These are phyloP conservation scores for Didymella pinodella DNA, from an alignment of 2,329 filamentous ascomycete species.

Conservation along the genomic window DNA sequence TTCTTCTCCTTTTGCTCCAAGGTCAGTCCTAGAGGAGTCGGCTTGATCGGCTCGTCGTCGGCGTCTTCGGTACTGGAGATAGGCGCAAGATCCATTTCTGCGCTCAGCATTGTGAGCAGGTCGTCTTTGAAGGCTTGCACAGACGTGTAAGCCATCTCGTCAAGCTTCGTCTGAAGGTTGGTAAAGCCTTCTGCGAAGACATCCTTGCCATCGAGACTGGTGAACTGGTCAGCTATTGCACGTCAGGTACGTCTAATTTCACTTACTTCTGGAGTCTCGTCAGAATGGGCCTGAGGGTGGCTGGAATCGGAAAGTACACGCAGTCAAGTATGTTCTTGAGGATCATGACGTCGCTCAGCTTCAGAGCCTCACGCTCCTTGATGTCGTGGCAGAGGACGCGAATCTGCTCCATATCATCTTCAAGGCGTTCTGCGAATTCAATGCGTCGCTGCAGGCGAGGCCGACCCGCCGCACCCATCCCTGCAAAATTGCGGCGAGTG, in stretches of 20 bases:
- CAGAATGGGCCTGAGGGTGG: conserved; percentile 77
- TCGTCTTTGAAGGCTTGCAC: conserved; percentile 68
- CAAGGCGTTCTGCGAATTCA: conserved; percentile 80
- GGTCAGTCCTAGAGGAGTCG: conserved; percentile 53
- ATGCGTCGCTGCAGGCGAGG: conserved; percentile 81
- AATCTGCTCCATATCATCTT: conserved; percentile 79
- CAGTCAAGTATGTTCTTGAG: conserved; percentile 83
- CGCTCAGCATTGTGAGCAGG: conserved; percentile 63
- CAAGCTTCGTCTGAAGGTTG: conserved; percentile 61
- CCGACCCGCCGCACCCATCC: conserved; percentile 86
- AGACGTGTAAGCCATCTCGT: conserved; percentile 66
- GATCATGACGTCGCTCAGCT: conserved; percentile 77
- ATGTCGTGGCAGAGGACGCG: conserved; percentile 73
- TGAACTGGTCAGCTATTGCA: conserved; percentile 9
- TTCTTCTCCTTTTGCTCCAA: conserved; percentile 80
- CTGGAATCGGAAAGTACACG: conserved; percentile 88
- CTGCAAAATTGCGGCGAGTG: conserved; percentile 91
- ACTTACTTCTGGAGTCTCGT: conserved; percentile 84
- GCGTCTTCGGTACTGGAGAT: conserved; percentile 51
- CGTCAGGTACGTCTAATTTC: conserved; percentile 37
- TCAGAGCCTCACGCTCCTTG: conserved; percentile 77
- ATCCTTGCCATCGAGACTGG: conserved; percentile 58
- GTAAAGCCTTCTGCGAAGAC: conserved; percentile 64
- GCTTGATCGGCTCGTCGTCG: conserved; percentile 53
- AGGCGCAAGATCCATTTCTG: conserved; percentile 61